Evolutionary conservation across 1,139 yeast genomes (phyloP), one percentile per base, ranked within the genome.

Genomic region (Geotrichum histeridarum): DNA sequence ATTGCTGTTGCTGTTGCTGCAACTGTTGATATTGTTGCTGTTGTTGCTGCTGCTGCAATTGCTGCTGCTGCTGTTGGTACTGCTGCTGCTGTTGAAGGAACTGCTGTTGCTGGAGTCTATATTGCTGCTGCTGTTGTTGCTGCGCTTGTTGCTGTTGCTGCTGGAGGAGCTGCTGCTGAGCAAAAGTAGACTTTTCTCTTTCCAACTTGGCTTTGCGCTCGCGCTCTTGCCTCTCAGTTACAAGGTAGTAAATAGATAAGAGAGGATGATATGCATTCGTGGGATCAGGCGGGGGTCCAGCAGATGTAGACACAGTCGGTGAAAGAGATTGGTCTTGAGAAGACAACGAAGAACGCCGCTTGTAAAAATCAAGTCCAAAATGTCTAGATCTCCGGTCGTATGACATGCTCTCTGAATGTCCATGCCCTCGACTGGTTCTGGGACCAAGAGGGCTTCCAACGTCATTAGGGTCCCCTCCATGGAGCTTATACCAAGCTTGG

Each of bases 241-340:
- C 96, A 63, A 94, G 76, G 66, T 80, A 86, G 68, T 94, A 94
- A 39, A 93, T 84, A 1, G 96, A 88, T 11, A 93, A 72, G 60
- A 91, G 75, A 0, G 99, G 98, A 69, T 90, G 96, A 70, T 80
- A 93, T 0, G 94, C 95, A 54, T 81, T 78, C 0, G 96, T 87
- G n/a, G 97, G 97, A 68, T 88, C 95, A 1, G 79, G 81, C 4
- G 54, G 50, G 8, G 35, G 12, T n/a, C 39, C 39, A 2, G 46
- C 9, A 32, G 46, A 8, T 1, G 46, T 27, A 32, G 56, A 30
- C 3, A 50, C 14, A 31, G 43, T 49, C 8, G 46, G 49, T 17
- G 51, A 43, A 14, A 42, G 18, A 14, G 51, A 36, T 6, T 54
- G n/a, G 14, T 31, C 31, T 15, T 36, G 48, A 33, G 31, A 18